Evolutionary conservation across 2,329 filamentous ascomycete genomes (phyloP).

Genomic region (Escovopsis sp.): DNA sequence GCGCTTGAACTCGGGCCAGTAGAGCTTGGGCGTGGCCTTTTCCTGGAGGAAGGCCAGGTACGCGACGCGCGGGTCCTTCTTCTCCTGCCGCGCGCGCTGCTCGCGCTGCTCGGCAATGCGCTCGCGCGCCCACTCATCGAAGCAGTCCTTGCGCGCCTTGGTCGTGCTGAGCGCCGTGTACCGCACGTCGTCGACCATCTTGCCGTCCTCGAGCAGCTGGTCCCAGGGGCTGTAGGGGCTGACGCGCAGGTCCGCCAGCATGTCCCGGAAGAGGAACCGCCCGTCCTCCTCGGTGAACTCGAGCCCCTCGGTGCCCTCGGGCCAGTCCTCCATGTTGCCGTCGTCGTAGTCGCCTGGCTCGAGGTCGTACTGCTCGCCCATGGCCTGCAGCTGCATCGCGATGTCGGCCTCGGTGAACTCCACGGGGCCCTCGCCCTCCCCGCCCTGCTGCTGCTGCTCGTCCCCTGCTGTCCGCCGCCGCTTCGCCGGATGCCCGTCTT

Average conservation of each 20-base stretch:
- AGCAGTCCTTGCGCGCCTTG: slow-evolving; percentile 66
- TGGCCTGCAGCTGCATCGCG: slow-evolving; percentile 75
- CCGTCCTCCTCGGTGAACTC: slow-evolving; percentile 63
- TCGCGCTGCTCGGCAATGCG: slow-evolving; percentile 60
- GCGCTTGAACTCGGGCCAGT: slow-evolving; percentile 92
- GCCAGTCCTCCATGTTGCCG: slow-evolving; percentile 43
- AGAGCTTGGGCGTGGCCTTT: slow-evolving; percentile 77
- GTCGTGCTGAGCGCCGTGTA: slow-evolving; percentile 77
- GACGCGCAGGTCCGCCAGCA: slow-evolving; percentile 68
- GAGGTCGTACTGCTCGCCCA: slow-evolving; percentile 73
- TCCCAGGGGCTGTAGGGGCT: slow-evolving; percentile 90
- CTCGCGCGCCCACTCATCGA: slow-evolving; percentile 69
- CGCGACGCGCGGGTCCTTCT: slow-evolving; percentile 64
- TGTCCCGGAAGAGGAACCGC: slow-evolving; percentile 63
- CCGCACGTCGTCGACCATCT: slow-evolving; percentile 68
- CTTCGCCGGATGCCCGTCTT: slow-evolving; percentile 37
- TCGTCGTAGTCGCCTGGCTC: slow-evolving; percentile 66
- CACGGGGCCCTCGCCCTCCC: slow-evolving; percentile 32
- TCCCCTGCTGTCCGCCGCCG: slow-evolving; percentile 38
- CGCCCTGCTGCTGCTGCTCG: slow-evolving; percentile 6
- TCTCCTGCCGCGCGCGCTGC: slow-evolving; percentile 58
- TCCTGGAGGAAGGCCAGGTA: slow-evolving; percentile 72
- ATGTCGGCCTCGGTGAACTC: slow-evolving; percentile 95
- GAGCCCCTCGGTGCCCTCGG: slow-evolving; percentile 57
- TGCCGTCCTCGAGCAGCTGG: slow-evolving; percentile 67